Percentiles rank a stretch among this genome's conserved stretches.
These are phyloP conservation scores for Populus alba DNA, from an alignment of 345 rosid genomes.

Conservation along the genomic window DNA sequence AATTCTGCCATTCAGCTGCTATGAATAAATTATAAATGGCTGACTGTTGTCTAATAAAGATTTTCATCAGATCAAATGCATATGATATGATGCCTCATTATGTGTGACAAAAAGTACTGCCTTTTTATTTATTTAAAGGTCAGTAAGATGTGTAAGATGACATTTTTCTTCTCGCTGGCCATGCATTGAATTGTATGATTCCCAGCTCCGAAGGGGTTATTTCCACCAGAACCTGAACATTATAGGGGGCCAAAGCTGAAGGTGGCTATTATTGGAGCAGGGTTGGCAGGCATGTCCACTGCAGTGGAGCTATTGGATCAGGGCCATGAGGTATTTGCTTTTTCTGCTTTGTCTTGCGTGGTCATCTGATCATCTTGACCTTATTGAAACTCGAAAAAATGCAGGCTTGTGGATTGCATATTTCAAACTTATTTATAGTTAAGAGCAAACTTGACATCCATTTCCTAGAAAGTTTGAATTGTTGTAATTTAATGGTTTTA, in stretches of 20 bases:
- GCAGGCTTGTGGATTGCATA: neutral
- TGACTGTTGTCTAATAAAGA: too few relatives aligned
- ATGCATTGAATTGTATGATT: constrained; percentile 21
- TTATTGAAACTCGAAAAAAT: neutral
- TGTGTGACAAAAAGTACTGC: neutral
- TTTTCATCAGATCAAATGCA: neutral
- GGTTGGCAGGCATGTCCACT: constrained; percentile 99
- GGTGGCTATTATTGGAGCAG: constrained; percentile 97
- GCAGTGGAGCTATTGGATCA: constrained; percentile 96
- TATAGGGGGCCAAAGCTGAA: constrained; percentile 94
- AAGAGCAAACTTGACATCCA: neutral
- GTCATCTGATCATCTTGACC: neutral
- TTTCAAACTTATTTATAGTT: neutral
- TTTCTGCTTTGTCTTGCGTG: neutral
- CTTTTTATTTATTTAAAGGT: neutral
- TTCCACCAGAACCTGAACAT: constrained; percentile 89
- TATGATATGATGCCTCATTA: neutral
- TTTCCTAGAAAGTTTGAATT: neutral
- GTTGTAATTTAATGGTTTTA: neutral
- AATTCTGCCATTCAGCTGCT: neutral
- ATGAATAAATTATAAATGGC: neutral
- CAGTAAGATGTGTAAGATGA: neutral
- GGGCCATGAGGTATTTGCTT: constrained; percentile 79
- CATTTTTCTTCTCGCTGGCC: neutral
- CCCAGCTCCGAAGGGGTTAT: constrained; percentile 96